These are phyloP conservation scores for Musa balbisiana DNA, from an alignment of 202 grass and related monocot genomes.

Conservation along the genomic window DNA sequence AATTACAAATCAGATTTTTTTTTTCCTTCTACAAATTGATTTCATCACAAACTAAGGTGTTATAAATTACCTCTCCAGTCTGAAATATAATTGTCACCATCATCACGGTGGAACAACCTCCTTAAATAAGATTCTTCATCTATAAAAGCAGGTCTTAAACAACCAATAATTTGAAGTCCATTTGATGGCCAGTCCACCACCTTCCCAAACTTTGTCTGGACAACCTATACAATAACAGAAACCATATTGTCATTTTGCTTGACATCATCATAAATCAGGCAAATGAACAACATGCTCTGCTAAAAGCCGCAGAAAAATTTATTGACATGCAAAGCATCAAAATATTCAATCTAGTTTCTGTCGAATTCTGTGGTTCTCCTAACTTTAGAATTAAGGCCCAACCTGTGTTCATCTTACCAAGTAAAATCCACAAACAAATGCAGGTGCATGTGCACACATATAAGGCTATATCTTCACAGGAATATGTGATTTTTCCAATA, in stretches of 20 bases:
- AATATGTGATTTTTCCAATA: too few species aligned
- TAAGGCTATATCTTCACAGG: too few species aligned
- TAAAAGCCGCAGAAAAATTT: not conserved
- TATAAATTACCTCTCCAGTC: slow-evolving; percentile 54
- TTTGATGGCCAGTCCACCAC: slow-evolving; percentile 76
- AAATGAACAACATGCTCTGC: not conserved
- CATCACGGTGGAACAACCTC: slow-evolving; percentile 38
- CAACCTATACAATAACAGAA: slow-evolving; percentile 39
- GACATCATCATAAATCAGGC: not conserved
- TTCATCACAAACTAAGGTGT: not conserved
- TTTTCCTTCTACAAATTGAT: slow-evolving; percentile 19
- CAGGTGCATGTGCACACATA: too few species aligned
- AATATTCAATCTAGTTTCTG: not conserved
- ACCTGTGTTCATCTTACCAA: too few species aligned
- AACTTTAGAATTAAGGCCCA: not conserved
- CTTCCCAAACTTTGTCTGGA: slow-evolving; percentile 40
- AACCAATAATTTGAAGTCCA: slow-evolving; percentile 78
- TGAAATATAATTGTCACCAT: slow-evolving; percentile 35
- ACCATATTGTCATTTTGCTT: not conserved
- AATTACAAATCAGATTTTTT: not conserved
- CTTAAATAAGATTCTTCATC: slow-evolving; percentile 88
- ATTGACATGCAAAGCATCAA: not conserved
- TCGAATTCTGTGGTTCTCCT: not conserved
- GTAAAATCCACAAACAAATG: too few species aligned
- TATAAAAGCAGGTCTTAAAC: slow-evolving; percentile 71